Evolutionary conservation across 192 early-diverging fungal species (phyloP), one percentile per base, ranked within the genome.

Genomic region (Coemansia sp.): DNA sequence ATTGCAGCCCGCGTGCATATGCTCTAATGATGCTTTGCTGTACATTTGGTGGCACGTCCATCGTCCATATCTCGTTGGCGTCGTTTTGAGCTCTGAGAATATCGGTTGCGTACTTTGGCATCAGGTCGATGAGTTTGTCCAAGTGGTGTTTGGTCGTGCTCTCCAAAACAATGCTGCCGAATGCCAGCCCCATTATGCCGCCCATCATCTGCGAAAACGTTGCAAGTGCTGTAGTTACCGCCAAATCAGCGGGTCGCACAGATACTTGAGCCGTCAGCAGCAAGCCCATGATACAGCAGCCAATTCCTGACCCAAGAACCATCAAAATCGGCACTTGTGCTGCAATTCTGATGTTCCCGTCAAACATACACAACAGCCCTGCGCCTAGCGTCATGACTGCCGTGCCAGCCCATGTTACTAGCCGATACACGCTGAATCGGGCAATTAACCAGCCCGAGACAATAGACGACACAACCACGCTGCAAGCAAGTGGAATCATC

Each of bases 171-270:
- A 80, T 74, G 58, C 65, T 73, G 57, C 77, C 77, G 57, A 80
- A 80, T 2, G 82, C 70, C 29, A 83, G 56, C 0, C 82, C 82
- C 62, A 83, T 66, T 41, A 80, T 78, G 9, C 73, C 76, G 47
- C 82, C 82, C 56, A 79, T 69, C 57, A 73, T 75, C 52, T 78
- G 77, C 59, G 67, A 76, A 39, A 83, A 79, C 29, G 68, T 80
- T 17, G 71, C 71, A n/a, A 83, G 53, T 22, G 76, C 76, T 3
- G 77, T 80, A 5, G 73, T 69, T 7, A 79, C 73, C 10, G 82
- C 73, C 51, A 83, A 61, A 47, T 73, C 71, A 14, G 57, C 38
- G 0, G 67, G 57, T 11, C 58, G 60, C 37, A 83, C 70, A 2
- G 76, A 73, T 1, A 70, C 71, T 47, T 83, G 82, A 3, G 69